Conservation (phyloP, 2,329 filamentous ascomycete genomes). For the Claviceps paspali region DNA sequence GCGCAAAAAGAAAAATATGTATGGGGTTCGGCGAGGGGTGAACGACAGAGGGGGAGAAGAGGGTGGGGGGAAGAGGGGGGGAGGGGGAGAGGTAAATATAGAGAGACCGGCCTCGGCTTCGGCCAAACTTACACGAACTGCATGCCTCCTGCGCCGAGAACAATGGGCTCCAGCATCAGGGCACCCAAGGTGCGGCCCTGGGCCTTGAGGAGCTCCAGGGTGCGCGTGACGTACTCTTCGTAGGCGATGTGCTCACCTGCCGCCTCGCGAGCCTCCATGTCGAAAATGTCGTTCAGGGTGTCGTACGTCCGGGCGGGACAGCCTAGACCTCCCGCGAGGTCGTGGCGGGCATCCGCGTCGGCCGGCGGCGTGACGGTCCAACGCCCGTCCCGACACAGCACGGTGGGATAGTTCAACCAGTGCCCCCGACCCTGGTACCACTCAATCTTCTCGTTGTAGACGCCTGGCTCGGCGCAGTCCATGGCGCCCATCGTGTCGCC, state of each 20-base stretch:
- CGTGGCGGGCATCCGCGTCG: too few species aligned
- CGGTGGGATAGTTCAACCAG: constrained; percentile 68
- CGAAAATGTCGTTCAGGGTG: constrained; percentile 42
- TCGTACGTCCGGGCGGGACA: constrained; percentile 24
- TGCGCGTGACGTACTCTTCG: constrained; percentile 39
- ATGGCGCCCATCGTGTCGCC: constrained; percentile 81
- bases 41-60: too few species aligned
- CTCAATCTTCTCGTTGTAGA: constrained; percentile 69
- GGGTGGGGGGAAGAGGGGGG: too few species aligned
- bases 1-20: too few species aligned
- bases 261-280: constrained; percentile 33
- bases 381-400: constrained; percentile 48
- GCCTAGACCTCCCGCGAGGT: constrained; percentile 9
- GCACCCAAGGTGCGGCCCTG: constrained; percentile 58
- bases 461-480: constrained; percentile 66
- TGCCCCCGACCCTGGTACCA: constrained; percentile 69
- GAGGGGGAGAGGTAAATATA: too few species aligned
- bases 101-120: too few species aligned
- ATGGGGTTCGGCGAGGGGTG: too few species aligned
- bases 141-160: constrained; percentile 77
- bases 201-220: constrained; percentile 33
- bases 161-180: constrained; percentile 63
- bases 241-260: constrained; percentile 37
- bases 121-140: constrained; percentile 55
- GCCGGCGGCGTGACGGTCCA: constrained; percentile 57